Conservation (phyloP, 805 yeast species). For the Pichia heedii region DNA sequence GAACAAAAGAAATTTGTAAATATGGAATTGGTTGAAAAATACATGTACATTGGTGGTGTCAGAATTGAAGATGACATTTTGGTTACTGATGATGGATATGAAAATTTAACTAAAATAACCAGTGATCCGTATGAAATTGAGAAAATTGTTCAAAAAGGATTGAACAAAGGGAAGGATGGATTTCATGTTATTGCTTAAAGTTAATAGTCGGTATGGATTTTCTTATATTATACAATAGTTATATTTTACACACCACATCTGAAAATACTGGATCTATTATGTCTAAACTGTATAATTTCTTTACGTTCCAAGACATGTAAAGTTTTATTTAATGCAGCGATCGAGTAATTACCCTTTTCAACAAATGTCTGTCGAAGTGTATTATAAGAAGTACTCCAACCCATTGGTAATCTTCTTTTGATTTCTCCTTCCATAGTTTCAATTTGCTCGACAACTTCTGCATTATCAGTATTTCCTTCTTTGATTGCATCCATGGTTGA, state of each 20-base stretch:
- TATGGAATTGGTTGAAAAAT: slow-evolving; percentile 56
- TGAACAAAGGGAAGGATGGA: slow-evolving; percentile 41
- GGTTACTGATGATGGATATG: slow-evolving; percentile 68
- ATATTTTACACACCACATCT: slow-evolving; percentile 50
- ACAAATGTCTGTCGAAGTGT: slow-evolving; percentile 80
- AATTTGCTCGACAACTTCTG: slow-evolving; percentile 60
- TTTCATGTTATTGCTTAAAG: slow-evolving; percentile 43
- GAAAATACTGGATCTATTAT: slow-evolving; percentile 74
- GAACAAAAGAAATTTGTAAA: slow-evolving; percentile 51
- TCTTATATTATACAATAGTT: no score
- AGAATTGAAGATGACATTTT: slow-evolving; percentile 91
- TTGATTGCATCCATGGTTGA: slow-evolving; percentile 90
- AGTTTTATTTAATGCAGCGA: slow-evolving; percentile 75
- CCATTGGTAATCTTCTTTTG: slow-evolving; percentile 86
- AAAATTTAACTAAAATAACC: slow-evolving; percentile 74
- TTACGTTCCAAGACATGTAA: slow-evolving; percentile 73
- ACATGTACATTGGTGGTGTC: slow-evolving; percentile 92
- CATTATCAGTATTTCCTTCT: slow-evolving; percentile 42
- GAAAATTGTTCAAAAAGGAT: slow-evolving; percentile 62
- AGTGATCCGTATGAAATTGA: slow-evolving; percentile 80
- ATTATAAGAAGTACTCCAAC: slow-evolving; percentile 87
- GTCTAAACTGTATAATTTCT: slow-evolving; percentile 80
- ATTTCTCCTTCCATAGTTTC: slow-evolving; percentile 74
- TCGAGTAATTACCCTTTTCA: slow-evolving; percentile 46
- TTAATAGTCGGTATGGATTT: not conserved